Percentiles rank a stretch among this genome's conserved stretches.
These are phyloP conservation scores for Aristolochia californica DNA, from an alignment of 164 flowering plant genomes.

Conservation along the genomic window DNA sequence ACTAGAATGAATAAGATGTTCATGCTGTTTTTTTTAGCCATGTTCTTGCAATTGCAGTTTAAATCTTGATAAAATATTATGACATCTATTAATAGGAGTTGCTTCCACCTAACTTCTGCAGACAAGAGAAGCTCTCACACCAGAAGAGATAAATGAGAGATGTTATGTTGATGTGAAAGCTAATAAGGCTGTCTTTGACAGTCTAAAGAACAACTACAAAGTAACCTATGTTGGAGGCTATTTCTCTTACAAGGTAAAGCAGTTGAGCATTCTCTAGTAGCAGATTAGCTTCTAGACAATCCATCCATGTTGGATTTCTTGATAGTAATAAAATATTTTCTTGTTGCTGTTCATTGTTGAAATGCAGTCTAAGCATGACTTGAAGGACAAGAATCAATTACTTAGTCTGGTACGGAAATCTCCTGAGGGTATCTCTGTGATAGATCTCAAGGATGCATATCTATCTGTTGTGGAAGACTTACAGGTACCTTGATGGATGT, in stretches of 20 bases:
- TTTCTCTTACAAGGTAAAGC: constrained; percentile 62
- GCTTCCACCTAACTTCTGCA: constrained; percentile 15
- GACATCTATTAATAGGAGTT: neutral
- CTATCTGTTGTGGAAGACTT: constrained; percentile 55
- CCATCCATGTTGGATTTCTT: neutral
- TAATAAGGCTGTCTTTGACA: constrained; percentile 63
- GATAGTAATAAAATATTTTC: neutral
- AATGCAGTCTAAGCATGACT: constrained; percentile 56
- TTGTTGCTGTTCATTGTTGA: neutral
- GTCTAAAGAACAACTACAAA: constrained; percentile 55
- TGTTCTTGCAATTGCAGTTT: neutral
- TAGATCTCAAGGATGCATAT: constrained; percentile 64
- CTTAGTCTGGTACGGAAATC: constrained; percentile 34
- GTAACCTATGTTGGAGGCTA: constrained; percentile 53
- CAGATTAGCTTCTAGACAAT: neutral
- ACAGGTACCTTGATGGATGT: constrained; percentile 29
- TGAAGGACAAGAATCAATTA: constrained; percentile 39
- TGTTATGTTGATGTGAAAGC: constrained; percentile 54
- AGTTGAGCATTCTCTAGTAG: neutral
- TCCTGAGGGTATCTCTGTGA: constrained; percentile 56
- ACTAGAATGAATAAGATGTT: too few relatives aligned
- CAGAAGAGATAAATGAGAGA: constrained; percentile 60
- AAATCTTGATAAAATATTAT: neutral
- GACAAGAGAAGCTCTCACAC: constrained; percentile 61
- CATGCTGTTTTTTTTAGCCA: neutral